Percentiles rank a stretch among this genome's conserved stretches.
These are phyloP conservation scores for Avena insularis DNA, from an alignment of 176 grass and related monocot species.

Conservation along the genomic window DNA sequence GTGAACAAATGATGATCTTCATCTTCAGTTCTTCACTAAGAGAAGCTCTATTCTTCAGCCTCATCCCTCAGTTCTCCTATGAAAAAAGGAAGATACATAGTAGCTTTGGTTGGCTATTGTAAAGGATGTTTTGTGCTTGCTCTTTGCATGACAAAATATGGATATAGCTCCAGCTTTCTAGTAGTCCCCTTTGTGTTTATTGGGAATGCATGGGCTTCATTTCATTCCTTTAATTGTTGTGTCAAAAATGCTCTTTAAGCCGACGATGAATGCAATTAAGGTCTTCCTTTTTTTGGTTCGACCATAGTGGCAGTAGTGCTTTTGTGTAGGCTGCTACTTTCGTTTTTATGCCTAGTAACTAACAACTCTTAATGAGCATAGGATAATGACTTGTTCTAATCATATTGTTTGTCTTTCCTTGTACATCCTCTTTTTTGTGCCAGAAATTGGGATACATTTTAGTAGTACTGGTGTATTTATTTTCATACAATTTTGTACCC, in stretches of 20 bases:
- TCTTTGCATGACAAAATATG: conserved; percentile 34
- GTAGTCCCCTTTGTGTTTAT: not conserved
- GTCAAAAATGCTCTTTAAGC: conserved; percentile 48
- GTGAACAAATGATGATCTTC: not conserved
- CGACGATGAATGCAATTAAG: conserved; percentile 55
- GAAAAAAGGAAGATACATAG: no score
- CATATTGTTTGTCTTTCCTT: conserved; percentile 15
- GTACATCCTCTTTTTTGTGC: conserved; percentile 25
- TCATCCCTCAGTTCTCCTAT: not conserved
- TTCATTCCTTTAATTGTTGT: conserved; percentile 30
- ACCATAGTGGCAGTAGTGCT: not conserved
- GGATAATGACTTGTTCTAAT: not conserved
- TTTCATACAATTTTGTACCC: not conserved
- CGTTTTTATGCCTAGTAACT: conserved; percentile 2
- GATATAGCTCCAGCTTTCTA: not conserved
- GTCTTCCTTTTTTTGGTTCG: conserved; percentile 39
- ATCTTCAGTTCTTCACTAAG: not conserved
- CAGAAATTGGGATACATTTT: no score
- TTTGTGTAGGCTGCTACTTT: conserved; percentile 48
- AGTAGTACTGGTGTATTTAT: not conserved
- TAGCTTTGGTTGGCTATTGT: not conserved
- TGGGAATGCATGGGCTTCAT: conserved; percentile 11
- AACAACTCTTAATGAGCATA: conserved; percentile 10
- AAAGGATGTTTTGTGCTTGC: conserved; percentile 31
- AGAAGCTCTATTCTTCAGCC: not conserved